Evolutionary conservation across 2,329 filamentous ascomycete genomes (phyloP), one percentile per base, ranked within the genome.

Genomic region (Colletotrichum magnum): DNA sequence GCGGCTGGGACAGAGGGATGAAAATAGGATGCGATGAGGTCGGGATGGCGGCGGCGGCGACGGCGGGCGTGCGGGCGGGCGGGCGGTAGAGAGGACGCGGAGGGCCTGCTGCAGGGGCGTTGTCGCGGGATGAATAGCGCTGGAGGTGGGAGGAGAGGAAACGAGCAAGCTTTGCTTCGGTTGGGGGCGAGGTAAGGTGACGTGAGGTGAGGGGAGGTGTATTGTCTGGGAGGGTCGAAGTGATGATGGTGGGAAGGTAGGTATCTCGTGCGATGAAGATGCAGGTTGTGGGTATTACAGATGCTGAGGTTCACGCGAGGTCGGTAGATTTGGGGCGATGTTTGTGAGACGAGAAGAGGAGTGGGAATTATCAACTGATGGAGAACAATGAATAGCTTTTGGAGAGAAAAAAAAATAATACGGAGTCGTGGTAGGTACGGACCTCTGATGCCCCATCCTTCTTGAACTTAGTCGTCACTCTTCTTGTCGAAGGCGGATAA

Each of bases 401-500:
- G 63, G 64, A 63, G 52, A 53, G 68, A 62, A 62, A 61, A 67
- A 70, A 70, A 68, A 70, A 68, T 68, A 47, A 58, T 69, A 69
- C 63, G 50, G 63, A 63, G 32, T 36, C 7, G 32, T 36, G 21
- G 21, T 24, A 24, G 21, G 60, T 56, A 63, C 43, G 63, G 62
- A 60, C 45, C 32, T 66, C 56, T 66, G 63, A 65, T 59, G 67
- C 63, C 67, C 67, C 63, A 67, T 66, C 67, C 63, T 69, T 26
- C 67, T 61, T 54, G 66, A 65, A 61, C 54, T 69, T 69, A 67
- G 67, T 69, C 67, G 67, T 69, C 67, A 69, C 57, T 51, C 51
- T 69, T 69, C 62, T 53, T 69, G 52, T 69, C 67, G 68, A 70
- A 63, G 68, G 64, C 64, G 68, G 68, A 70, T 68, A 68, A 52